phyloP scores from a whole-genome alignment of 176 grass and related monocot genomes.

The Ensete glaucum region DNA sequence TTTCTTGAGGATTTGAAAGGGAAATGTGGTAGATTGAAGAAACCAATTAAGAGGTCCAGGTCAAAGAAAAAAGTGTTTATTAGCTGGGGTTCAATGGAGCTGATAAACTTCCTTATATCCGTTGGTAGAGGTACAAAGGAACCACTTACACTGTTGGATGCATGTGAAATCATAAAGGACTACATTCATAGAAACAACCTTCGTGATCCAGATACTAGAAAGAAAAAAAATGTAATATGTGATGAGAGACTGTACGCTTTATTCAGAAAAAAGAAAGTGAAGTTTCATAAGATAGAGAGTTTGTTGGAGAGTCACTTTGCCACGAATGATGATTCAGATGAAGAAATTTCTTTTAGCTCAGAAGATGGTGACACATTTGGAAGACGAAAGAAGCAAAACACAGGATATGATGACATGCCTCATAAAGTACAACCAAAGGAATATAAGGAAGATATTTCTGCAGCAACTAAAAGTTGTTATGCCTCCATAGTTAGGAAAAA shows the following conservation, averaged over 20 bases:
- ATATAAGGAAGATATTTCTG: conserved; percentile 19
- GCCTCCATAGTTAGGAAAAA: conserved; percentile 49
- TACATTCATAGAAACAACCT: conserved; percentile 58
- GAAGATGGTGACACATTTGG: conserved; percentile 24
- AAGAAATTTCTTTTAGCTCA: conserved; percentile 29
- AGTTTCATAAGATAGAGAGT: conserved; percentile 42
- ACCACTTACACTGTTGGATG: conserved; percentile 42
- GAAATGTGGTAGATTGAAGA: conserved; percentile 32
- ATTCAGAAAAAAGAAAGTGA: conserved; percentile 66
- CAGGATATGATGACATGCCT: conserved; percentile 22
- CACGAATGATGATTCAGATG: conserved; percentile 45
- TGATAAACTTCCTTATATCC: conserved; percentile 53
- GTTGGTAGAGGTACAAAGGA: conserved; percentile 41
- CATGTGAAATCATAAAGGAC: conserved; percentile 46
- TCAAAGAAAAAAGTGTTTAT: conserved; percentile 53
- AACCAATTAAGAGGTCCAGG: conserved; percentile 33
- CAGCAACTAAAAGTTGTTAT: conserved; percentile 36
- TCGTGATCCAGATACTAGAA: conserved; percentile 26
- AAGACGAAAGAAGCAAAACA: conserved; percentile 30
- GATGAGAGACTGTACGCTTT: conserved; percentile 45
- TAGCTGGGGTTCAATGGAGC: conserved; percentile 65
- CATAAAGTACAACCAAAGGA: conserved; percentile 15
- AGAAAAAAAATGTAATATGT: conserved; percentile 52
- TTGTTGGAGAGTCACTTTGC: conserved; percentile 60
- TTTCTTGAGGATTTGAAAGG: conserved; percentile 23